Evolutionary conservation across 139 green algal species (phyloP), one percentile per base, ranked within the genome.

Genomic region (Microglena sp.): DNA sequence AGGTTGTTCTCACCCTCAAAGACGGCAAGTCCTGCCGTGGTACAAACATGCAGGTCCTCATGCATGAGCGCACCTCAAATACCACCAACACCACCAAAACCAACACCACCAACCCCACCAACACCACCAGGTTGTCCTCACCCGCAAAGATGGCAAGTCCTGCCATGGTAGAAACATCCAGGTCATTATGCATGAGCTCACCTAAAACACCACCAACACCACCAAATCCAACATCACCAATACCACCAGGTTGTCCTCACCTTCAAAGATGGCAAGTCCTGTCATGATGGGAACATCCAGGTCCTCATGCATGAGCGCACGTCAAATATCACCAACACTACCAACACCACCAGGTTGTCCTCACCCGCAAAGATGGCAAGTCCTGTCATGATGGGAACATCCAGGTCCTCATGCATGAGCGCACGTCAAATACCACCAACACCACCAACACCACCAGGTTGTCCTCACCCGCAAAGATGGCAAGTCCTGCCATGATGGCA

Each of bases 91-190:
- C n/a, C n/a, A n/a, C n/a, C n/a, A n/a, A n/a, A n/a, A n/a, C n/a
- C n/a, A n/a, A n/a, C n/a, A n/a, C n/a, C n/a, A 11, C 40, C 40
- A 50, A 15, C 11, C 11, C 11, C 40, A 50, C 11, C 40, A 50
- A 50, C 40, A 50, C 11, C 50, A 22, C 28, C 57, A 73, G 62
- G 71, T 73, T 36, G 68, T 87, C 33, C 62, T 89, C 24, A 69
- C 59, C 60, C 71, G 70, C 1, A 58, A 63, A 18, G 69, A 53
- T 27, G 70, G 67, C 6, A 44, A 54, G 69, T 72, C 74, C 8
- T 94, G 87, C 65, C 87, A 94, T 50, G 62, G 79, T 31, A 85
- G 83, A 1, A 34, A 74, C 22, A 68, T 91, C 18, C 73, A 89
- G 34, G 76, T 83, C 22, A 55, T 90, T 46, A 34, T 78, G 45